These are phyloP conservation scores for Plasmodium relictum DNA, from an alignment of 169 alveolate genomes.

Conservation along the genomic window DNA sequence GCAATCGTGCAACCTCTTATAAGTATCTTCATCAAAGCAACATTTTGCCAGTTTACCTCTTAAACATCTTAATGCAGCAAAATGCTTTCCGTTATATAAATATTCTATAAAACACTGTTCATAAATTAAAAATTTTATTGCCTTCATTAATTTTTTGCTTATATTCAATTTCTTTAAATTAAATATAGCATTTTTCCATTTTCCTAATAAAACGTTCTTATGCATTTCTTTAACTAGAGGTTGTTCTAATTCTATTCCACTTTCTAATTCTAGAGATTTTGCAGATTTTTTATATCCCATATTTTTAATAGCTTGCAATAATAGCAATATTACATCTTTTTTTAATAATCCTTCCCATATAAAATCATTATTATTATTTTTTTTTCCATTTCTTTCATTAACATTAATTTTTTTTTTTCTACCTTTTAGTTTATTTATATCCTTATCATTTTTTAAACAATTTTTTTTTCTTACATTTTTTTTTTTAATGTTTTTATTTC, in stretches of 20 bases:
- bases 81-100: constrained; percentile 74
- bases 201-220: constrained; percentile 77
- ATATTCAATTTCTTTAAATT: constrained; percentile 73
- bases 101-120: constrained; percentile 83
- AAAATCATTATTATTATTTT: not conserved
- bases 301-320: constrained; percentile 67
- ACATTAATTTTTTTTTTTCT: not conserved
- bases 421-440: not conserved
- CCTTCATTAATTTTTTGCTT: constrained; percentile 74
- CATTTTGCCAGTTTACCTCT: constrained; percentile 72
- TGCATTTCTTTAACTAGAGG: constrained; percentile 77
- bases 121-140: constrained; percentile 81
- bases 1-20: constrained; percentile 61
- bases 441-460: not conserved
- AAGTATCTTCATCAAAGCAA: constrained; percentile 70
- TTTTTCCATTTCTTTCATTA: not conserved
- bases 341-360: constrained; percentile 70
- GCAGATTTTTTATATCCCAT: constrained; percentile 76
- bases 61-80: constrained; percentile 80
- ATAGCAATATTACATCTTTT: constrained; percentile 41
- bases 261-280: constrained; percentile 81
- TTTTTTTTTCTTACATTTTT: not conserved
- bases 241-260: constrained; percentile 77
- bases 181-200: constrained; percentile 78
- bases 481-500: not conserved